phyloP scores from a whole-genome alignment of 257 asterid genomes.

The Rehmannia glutinosa region DNA sequence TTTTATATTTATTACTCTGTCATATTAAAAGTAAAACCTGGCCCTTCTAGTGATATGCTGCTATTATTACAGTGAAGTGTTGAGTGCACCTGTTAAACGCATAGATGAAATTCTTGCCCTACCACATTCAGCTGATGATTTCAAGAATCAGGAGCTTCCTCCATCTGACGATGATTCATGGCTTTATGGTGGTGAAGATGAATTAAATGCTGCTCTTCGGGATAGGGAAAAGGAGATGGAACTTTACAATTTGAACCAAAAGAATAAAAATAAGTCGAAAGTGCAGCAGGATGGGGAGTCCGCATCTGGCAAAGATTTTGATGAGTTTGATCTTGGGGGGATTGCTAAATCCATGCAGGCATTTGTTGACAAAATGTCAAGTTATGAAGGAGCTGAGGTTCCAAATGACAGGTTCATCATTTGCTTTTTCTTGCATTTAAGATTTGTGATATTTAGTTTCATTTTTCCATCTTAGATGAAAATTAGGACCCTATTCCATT shows the following conservation, averaged over 20 bases:
- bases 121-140: slow-evolving; percentile 64
- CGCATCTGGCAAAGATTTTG: slow-evolving; percentile 34
- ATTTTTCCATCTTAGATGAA: slow-evolving; percentile 6
- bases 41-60: slow-evolving; percentile 10
- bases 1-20: background rate
- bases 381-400: slow-evolving; percentile 92
- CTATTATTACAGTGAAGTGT: slow-evolving; percentile 54
- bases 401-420: slow-evolving; percentile 57
- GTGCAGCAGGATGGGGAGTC: slow-evolving; percentile 49
- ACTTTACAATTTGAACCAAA: slow-evolving; percentile 45
- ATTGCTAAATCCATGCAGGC: slow-evolving; percentile 85
- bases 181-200: slow-evolving; percentile 92
- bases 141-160: slow-evolving; percentile 59
- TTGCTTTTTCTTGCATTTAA: slow-evolving; percentile 7
- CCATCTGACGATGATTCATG: slow-evolving; percentile 93
- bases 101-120: slow-evolving; percentile 85
- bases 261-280: slow-evolving; percentile 56
- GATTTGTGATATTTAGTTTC: background rate
- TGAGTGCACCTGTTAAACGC: slow-evolving; percentile 70
- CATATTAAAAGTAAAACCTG: slow-evolving; percentile 3
- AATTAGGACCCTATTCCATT: background rate
- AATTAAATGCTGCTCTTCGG: slow-evolving; percentile 72
- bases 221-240: slow-evolving; percentile 95
- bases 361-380: slow-evolving; percentile 64
- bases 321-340: slow-evolving; percentile 63